Evolutionary conservation across 805 yeast genomes (phyloP).

Genomic region (Kuraishia ogatae): DNA sequence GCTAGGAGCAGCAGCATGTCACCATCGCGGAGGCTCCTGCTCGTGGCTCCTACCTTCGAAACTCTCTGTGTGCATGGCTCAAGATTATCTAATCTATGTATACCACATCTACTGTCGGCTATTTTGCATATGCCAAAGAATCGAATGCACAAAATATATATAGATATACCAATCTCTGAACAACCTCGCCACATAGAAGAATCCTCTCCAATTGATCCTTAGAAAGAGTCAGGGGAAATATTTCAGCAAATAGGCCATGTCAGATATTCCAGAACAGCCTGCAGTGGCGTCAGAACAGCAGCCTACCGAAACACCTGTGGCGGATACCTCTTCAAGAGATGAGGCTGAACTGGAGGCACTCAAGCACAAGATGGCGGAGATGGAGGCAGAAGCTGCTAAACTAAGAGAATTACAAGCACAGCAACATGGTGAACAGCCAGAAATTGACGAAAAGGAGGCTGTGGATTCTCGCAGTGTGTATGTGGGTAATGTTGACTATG

Average conservation of each 20-base stretch:
- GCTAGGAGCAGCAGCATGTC: not conserved
- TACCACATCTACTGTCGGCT: not conserved
- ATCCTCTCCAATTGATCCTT: not conserved
- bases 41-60: not conserved
- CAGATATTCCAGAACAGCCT: not conserved
- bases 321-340: not conserved
- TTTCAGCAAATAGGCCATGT: not conserved
- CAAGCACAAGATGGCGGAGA: slow-evolving; percentile 38
- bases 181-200: not conserved
- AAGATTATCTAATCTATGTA: not conserved
- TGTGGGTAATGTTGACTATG: slow-evolving; percentile 81
- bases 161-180: not conserved
- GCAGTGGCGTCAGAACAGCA: slow-evolving; percentile 1
- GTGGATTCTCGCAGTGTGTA: slow-evolving; percentile 75
- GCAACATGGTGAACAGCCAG: slow-evolving; percentile 6
- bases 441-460: slow-evolving; percentile 37
- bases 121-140: not conserved
- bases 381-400: slow-evolving; percentile 57
- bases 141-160: not conserved
- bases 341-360: slow-evolving; percentile 23
- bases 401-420: slow-evolving; percentile 48
- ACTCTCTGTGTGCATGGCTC: not conserved
- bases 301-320: slow-evolving; percentile 1
- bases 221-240: not conserved
- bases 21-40: not conserved